Percentiles rank a stretch among this genome's conserved stretches.
Conservation (phyloP, 257 asterid genomes). For the Solanum chilense region DNA sequence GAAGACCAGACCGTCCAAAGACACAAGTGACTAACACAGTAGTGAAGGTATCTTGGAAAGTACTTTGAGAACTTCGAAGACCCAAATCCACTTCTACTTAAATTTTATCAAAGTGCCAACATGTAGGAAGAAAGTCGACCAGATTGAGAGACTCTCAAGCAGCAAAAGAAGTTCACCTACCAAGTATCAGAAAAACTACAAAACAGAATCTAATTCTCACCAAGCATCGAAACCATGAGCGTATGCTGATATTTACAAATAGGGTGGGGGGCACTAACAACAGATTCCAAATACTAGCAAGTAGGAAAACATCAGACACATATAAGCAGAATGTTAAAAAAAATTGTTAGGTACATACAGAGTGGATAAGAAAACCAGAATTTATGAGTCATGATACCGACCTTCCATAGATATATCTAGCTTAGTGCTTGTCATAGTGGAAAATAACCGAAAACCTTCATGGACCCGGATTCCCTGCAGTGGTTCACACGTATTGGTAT, state of each 20-base stretch:
- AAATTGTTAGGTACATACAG: neutral
- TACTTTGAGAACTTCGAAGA: neutral
- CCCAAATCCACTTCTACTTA: neutral
- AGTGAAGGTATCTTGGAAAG: neutral
- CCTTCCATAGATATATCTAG: constrained; percentile 56
- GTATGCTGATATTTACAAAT: neutral
- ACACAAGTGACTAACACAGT: neutral
- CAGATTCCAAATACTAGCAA: neutral
- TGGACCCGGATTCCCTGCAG: constrained; percentile 75
- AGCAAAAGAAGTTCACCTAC: neutral
- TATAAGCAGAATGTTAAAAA: neutral
- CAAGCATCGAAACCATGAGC: neutral
- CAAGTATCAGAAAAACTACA: neutral
- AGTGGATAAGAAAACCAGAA: neutral
- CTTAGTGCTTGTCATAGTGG: constrained; percentile 76
- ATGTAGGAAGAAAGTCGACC: neutral
- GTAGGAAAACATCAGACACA: neutral
- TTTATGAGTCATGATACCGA: constrained; percentile 6
- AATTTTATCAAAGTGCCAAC: neutral
- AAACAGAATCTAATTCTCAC: neutral
- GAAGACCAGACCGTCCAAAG: neutral
- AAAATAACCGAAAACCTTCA: constrained; percentile 66
- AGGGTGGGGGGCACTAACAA: neutral
- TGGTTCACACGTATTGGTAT: neutral
- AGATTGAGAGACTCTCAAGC: neutral